Base-by-base conservation (phyloP, 2,329 filamentous ascomycete genomes). In the Salinomyces thailandicus region DNA sequence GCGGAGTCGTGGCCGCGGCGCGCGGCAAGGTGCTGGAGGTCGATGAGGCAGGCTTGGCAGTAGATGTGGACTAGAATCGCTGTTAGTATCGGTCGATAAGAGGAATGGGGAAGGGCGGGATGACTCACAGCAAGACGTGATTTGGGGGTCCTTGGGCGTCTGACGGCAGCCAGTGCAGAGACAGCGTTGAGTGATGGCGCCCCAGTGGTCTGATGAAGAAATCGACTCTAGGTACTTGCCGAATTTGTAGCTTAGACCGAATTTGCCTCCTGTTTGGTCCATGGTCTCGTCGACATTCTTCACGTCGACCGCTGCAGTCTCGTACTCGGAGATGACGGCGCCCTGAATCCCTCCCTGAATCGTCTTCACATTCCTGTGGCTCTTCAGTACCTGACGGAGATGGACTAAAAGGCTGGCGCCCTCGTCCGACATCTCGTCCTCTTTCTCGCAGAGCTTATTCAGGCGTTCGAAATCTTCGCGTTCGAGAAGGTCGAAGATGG, bases 1-100 rank as follows among this genome's bases (percentile, higher is more conserved):
- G 52, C 48, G 1, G 18, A 24, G 5, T 49, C 45, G 18, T 46
- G 37, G 0, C 47, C 52, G 12, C 37, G 42, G 5, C 44, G 43
- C 20, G 52, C 55, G 13, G 57, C 55, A 3, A 51, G 33, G 0
- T 56, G n/a, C 30, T 50, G 42, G 28, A 62, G 39, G 2, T 50
- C 45, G 2, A 49, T 35, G 5, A 73, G 55, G 44, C 75, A 79
- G 0, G 56, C 50, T 1, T 51, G 38, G 52, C 75, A 79, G 44
- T 73, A 73, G 4, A 76, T 52, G 41, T 79, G 75, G 12, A 61
- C n/a, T n/a, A n/a, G n/a, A n/a, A n/a, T n/a, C n/a, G n/a, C n/a
- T n/a, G n/a, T n/a, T n/a, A n/a, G n/a, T n/a, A n/a, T n/a, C n/a
- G n/a, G n/a, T n/a, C n/a, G n/a, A n/a, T n/a, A n/a, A n/a, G n/a